Base-by-base conservation (phyloP, 768 basidiomycete genomes). In the Suillus sp. region DNA sequence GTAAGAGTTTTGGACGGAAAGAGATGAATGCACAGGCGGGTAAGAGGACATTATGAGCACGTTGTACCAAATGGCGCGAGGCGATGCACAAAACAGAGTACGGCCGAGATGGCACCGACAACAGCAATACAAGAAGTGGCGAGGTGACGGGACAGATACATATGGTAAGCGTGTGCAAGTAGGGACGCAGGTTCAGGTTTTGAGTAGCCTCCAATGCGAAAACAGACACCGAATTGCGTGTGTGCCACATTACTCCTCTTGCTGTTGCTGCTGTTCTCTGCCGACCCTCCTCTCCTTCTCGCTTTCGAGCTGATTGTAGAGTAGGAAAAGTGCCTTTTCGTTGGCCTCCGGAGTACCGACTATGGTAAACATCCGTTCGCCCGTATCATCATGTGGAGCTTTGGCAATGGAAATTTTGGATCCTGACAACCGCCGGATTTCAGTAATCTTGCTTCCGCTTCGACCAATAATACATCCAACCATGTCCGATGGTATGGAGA, bases 331-430 rank as follows among this genome's bases (percentile, higher is more conserved):
- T 2, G 97, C 97, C 79, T 98, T 96, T 80, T 99, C 96, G 77
- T 97, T 98, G 69, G 93, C 91, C 77, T 95, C 93, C 55, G 94
- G 92, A 14, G 95, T 95, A 61, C 97, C 97, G 54, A 97, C 84
- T 75, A 99, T 99, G 65, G 97, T 95, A 81, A 99, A 99, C 96
- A 99, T 98, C 68, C 97, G 86, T 81, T 99, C 97, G 71, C 96
- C 97, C 47, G 96, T 95, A 72, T 99, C 97, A 71, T 99, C 97
- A 73, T 99, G 97, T n/a, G 97, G 95, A 56, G 93, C 91, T 79
- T 99, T 99, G 68, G 97, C 97, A 72, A 99, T 99, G 62, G 92
- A 94, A 75, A 99, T 99, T 80, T 95, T 95, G 70, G 93, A 96
- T 45, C 97, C 97, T 65, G 95, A 97, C 51, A 99, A 87, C 63